These are phyloP conservation scores for Mayamaea pseudoterrestris DNA, from an alignment of 108 stramenopile genomes.

Conservation along the genomic window DNA sequence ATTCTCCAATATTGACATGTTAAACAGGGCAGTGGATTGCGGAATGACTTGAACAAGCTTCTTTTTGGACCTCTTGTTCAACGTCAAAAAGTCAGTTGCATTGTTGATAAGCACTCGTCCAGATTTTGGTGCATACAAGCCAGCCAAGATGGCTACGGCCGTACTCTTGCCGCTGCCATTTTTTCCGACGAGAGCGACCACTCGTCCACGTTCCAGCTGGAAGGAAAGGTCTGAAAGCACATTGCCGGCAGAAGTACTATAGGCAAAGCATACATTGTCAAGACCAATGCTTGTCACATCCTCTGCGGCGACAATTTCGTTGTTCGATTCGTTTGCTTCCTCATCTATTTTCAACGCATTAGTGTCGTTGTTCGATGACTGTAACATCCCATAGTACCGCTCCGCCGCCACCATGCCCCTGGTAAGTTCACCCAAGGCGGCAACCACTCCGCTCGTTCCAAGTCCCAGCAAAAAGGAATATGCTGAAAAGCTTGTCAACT, in stretches of 20 bases:
- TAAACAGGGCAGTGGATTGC: constrained; percentile 78
- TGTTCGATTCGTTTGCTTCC: not conserved
- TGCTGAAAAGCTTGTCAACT: constrained; percentile 63
- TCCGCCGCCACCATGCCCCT: constrained; percentile 52
- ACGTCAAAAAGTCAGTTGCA: constrained; percentile 4
- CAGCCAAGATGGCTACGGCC: constrained; percentile 70
- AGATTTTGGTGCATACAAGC: constrained; percentile 65
- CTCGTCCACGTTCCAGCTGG: constrained; percentile 52
- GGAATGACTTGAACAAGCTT: constrained; percentile 84
- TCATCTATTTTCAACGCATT: not conserved
- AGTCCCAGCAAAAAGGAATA: constrained; percentile 79
- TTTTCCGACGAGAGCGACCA: constrained; percentile 83
- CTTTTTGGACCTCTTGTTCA: constrained; percentile 31
- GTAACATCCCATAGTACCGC: constrained; percentile 29
- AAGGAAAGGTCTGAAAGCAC: constrained; percentile 68
- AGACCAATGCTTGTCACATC: constrained; percentile 40
- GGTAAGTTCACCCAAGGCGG: constrained; percentile 45
- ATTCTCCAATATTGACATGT: constrained; percentile 61
- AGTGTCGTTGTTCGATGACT: not conserved
- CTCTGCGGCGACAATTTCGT: constrained; percentile 6
- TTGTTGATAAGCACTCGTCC: constrained; percentile 19
- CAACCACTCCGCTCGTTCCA: constrained; percentile 68
- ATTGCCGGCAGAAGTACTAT: constrained; percentile 26
- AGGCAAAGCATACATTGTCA: constrained; percentile 54
- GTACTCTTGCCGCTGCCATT: constrained; percentile 91